Conservation (phyloP, 2,329 filamentous ascomycete species). For the Macroventuria anomochaeta region DNA sequence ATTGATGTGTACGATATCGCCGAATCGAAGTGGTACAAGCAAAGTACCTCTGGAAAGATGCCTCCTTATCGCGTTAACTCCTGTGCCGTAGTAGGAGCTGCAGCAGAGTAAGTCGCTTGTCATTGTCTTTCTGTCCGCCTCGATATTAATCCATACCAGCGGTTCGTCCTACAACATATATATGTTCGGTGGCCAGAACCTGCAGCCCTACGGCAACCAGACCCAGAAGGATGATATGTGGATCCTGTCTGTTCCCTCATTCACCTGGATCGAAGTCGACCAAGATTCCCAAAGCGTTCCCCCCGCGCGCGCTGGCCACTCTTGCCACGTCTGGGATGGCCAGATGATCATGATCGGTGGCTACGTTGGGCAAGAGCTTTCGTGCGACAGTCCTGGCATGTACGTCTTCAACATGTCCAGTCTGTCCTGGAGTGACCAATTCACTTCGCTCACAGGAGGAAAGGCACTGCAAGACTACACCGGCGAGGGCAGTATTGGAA, state of each 20-base stretch:
- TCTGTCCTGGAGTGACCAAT: conserved; percentile 71
- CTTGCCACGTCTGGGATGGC: conserved; percentile 78
- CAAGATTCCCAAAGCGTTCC: conserved; percentile 54
- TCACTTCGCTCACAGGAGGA: conserved; percentile 67
- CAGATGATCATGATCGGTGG: conserved; percentile 83
- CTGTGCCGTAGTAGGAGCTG: conserved; percentile 76
- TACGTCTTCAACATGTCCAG: conserved; percentile 79
- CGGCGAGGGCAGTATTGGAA: conserved; percentile 43
- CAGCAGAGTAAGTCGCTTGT: conserved; percentile 60
- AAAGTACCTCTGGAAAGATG: conserved; percentile 66
- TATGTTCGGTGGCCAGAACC: conserved; percentile 77
- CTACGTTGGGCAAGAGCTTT: conserved; percentile 65
- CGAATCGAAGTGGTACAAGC: conserved; percentile 73
- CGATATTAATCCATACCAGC: too few species aligned
- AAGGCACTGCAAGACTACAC: conserved; percentile 52
- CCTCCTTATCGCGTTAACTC: conserved; percentile 68
- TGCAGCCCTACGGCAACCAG: conserved; percentile 66
- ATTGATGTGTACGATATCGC: conserved; percentile 84
- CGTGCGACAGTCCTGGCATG: conserved; percentile 71
- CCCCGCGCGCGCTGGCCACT: conserved; percentile 72
- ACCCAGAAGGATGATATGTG: conserved; percentile 75
- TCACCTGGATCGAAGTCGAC: conserved; percentile 77
- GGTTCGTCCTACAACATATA: conserved; percentile 79
- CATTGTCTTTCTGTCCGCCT: neutral
- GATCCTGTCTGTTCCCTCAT: conserved; percentile 80